Base-by-base conservation (phyloP, 306 rosid genomes). In the Biancaea sappan region DNA sequence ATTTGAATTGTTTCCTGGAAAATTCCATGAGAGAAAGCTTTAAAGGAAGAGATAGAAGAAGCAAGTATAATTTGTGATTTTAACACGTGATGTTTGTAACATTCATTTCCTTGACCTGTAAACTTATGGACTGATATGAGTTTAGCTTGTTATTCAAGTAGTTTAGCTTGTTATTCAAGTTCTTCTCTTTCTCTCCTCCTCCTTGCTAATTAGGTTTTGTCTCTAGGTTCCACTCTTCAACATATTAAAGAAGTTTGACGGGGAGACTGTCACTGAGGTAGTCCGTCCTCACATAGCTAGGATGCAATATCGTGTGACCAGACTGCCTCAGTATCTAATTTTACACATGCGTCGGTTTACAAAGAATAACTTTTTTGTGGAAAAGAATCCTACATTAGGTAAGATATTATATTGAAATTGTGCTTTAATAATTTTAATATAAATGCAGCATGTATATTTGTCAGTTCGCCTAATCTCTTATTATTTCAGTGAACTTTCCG, bases 321-420 rank as follows among this genome's bases (percentile, higher is more conserved):
- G 92, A 84, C 81, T 94, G 82, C 99, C 99, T 0, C 84, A 76
- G 79, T 94, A 94, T 77, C 5, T 94, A 37, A 90, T 94, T 80
- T 88, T 94, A 35, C 99, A 94, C 77, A 92, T 92, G 96, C 95
- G 91, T 38, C 87, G 97, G 29, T 94, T 94, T 78, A 94, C 96
- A 5, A 94, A 94, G 86, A 94, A 94, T 83, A 94, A 94, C 77
- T 94, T 94, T 79, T 94, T 92, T 79, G 93, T 94, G 84, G 99
- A 94, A 76, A 94, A 94, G 85, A 94, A 94, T 86, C 99, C 99
- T 9, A 94, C 99, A 18, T 80, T 94, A 78, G 96, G 96, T 90
- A 56, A 76, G 86, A 68, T 43, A 35, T 61, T 14, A 59, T 38
- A 37, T 52, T 66, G 38, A 56, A 68, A 51, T 47, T 31, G 18